Evolutionary conservation across 1,139 yeast genomes (phyloP).

Genomic region (Wickerhamomyces sp.): DNA sequence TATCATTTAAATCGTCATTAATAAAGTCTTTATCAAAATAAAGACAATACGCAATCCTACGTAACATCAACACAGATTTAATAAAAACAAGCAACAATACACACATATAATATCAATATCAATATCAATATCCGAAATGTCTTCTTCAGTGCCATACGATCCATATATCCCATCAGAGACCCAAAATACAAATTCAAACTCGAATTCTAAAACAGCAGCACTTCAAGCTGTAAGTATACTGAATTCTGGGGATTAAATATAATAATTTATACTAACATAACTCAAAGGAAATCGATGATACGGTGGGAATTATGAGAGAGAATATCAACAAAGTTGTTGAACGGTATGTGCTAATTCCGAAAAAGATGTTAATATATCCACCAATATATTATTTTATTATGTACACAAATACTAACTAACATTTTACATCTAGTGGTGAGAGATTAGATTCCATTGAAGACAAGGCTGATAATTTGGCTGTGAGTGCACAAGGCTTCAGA

Average conservation of each 20-base stretch:
- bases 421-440: slow-evolving; percentile 56
- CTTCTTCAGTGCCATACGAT: slow-evolving; percentile 84
- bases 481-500: slow-evolving; percentile 92
- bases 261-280: slow-evolving; percentile 19
- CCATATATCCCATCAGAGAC: slow-evolving; percentile 70
- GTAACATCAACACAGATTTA: background rate
- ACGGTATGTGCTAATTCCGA: no score
- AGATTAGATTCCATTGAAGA: slow-evolving; percentile 90
- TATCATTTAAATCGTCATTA: no score
- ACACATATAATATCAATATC: background rate
- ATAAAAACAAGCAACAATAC: background rate
- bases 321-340: slow-evolving; percentile 95
- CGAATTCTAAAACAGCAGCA: slow-evolving; percentile 71
- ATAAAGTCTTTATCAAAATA: no score
- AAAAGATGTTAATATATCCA: background rate
- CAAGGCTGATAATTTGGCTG: slow-evolving; percentile 90
- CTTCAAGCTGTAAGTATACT: slow-evolving; percentile 66
- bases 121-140: slow-evolving; percentile 48
- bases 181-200: slow-evolving; percentile 31
- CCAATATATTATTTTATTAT: no score
- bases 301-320: slow-evolving; percentile 97
- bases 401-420: background rate
- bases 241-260: no score
- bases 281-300: slow-evolving; percentile 80
- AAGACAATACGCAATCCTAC: background rate